These are phyloP conservation scores for Puccinia brachypodii DNA, from an alignment of 1,284 basidiomycete genomes.

Conservation along the genomic window DNA sequence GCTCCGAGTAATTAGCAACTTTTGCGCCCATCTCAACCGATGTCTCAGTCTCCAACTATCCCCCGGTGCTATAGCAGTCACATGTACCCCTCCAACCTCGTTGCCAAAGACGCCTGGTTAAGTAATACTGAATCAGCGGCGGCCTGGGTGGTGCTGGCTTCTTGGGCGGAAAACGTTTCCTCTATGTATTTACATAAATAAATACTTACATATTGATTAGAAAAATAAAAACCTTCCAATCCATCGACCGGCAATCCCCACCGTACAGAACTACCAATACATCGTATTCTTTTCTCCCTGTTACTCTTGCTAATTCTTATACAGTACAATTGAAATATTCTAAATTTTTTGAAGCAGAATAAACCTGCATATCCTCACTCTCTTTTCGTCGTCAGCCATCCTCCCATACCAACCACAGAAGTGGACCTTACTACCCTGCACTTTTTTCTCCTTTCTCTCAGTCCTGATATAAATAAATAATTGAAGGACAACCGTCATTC, in stretches of 20 bases:
- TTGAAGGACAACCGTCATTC: background rate
- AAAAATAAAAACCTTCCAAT: no score
- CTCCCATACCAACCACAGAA: background rate
- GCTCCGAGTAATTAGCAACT: background rate
- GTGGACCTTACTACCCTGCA: background rate
- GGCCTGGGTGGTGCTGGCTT: background rate
- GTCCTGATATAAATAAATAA: background rate
- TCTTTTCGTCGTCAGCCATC: background rate
- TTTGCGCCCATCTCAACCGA: background rate
- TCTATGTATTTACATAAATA: background rate
- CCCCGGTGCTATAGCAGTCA: background rate
- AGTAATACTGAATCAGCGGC: background rate
- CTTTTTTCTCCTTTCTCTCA: background rate
- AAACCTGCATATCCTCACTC: background rate
- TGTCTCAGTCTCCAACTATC: background rate
- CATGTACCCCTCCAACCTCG: background rate
- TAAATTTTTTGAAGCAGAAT: background rate
- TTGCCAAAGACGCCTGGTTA: conserved; percentile 8
- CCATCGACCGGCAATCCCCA: background rate
- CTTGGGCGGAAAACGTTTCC: background rate
- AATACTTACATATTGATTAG: no score
- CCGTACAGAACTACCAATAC: background rate
- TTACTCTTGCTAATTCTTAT: background rate
- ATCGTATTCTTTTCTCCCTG: conserved; percentile 4
- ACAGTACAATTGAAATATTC: background rate